Percentiles rank a stretch among this genome's conserved stretches.
phyloP scores from a whole-genome alignment of 2,329 filamentous ascomycete genomes.

The Fusarium papillatum region DNA sequence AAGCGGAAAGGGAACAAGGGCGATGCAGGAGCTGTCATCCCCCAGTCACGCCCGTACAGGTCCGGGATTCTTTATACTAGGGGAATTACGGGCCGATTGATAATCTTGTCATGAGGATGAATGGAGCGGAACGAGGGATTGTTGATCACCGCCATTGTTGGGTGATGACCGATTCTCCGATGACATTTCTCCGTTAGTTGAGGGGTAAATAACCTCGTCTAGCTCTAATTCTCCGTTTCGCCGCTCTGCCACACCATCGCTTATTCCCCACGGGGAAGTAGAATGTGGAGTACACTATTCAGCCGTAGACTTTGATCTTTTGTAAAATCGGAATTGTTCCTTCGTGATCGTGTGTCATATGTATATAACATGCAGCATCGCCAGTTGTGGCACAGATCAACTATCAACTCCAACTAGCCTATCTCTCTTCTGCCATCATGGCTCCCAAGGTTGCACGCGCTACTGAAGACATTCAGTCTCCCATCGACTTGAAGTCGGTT shows the following conservation, averaged over 20 bases:
- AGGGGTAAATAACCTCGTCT: background rate
- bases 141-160: constrained; percentile 13
- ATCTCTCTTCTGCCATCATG: constrained; percentile 38
- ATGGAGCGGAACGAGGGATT: background rate
- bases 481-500: constrained; percentile 47
- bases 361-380: constrained; percentile 28
- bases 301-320: background rate
- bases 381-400: background rate
- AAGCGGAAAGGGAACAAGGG: background rate
- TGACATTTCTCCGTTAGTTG: background rate
- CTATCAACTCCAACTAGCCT: background rate
- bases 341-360: background rate
- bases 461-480: constrained; percentile 46
- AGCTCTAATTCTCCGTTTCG: constrained; percentile 27
- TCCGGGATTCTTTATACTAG: constrained; percentile 23
- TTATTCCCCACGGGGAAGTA: constrained; percentile 38
- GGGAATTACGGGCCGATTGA: constrained; percentile 24
- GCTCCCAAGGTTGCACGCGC: constrained; percentile 49
- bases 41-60: background rate
- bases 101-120: constrained; percentile 5
- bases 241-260: constrained; percentile 11
- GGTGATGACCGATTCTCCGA: constrained; percentile 12
- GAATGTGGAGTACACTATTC: constrained; percentile 11
- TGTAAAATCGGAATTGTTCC: background rate
- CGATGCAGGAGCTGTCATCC: background rate